phyloP scores from a whole-genome alignment of 1,284 basidiomycete genomes.

The Ustilago shanxiensis region DNA sequence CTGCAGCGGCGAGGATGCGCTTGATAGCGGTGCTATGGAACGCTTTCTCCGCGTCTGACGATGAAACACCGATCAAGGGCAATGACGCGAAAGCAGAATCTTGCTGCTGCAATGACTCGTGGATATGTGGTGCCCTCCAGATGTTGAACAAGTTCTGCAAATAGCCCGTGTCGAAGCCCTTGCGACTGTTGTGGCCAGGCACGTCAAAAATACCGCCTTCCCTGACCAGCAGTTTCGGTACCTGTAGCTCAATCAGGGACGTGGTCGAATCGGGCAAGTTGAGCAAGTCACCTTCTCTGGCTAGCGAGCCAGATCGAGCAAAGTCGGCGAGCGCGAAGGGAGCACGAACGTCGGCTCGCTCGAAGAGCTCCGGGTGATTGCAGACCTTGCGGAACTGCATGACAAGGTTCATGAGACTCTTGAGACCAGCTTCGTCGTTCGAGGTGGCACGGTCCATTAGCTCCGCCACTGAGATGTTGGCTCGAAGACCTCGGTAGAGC shows the following conservation, averaged over 20 bases:
- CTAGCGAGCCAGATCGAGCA: conserved; percentile 83
- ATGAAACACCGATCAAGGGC: conserved; percentile 77
- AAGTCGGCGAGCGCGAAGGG: conserved; percentile 90
- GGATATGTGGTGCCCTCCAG: conserved; percentile 87
- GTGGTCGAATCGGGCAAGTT: conserved; percentile 83
- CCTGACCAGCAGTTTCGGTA: conserved; percentile 84
- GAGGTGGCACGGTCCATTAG: conserved; percentile 92
- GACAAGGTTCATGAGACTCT: conserved; percentile 97
- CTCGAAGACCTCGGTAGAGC: conserved; percentile 90
- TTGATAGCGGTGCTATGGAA: conserved; percentile 75
- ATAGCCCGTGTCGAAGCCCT: conserved; percentile 76
- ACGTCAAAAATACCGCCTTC: conserved; percentile 82
- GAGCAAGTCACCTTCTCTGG: conserved; percentile 87
- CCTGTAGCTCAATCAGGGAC: conserved; percentile 83
- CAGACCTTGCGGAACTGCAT: conserved; percentile 99
- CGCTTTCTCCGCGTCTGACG: conserved; percentile 76
- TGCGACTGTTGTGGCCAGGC: conserved; percentile 76
- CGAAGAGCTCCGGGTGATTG: conserved; percentile 98
- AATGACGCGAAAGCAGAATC: conserved; percentile 80
- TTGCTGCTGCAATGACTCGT: conserved; percentile 78
- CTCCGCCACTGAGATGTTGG: conserved; percentile 94
- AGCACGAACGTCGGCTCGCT: conserved; percentile 93
- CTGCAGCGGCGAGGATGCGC: conserved; percentile 73
- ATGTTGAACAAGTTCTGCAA: conserved; percentile 86
- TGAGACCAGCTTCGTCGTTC: conserved; percentile 86